Evolutionary conservation across 2,329 filamentous ascomycete species (phyloP).

Genomic region (Pseudonectria buxi): DNA sequence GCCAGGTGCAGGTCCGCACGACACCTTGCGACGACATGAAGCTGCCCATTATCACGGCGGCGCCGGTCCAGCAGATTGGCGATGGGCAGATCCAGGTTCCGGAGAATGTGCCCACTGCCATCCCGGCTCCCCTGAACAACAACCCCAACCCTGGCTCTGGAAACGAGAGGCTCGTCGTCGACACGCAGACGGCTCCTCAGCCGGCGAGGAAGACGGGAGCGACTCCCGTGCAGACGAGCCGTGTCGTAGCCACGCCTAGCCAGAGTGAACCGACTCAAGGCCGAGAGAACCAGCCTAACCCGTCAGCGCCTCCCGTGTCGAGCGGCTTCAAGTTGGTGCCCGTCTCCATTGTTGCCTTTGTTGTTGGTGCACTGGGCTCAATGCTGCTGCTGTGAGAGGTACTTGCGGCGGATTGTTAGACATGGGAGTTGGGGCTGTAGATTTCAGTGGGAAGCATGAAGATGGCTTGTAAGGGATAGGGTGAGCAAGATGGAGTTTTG

Average conservation of each 20-base stretch:
- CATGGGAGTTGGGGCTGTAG: too few relatives aligned
- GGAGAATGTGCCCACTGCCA: constrained; percentile 5
- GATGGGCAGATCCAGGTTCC: constrained; percentile 27
- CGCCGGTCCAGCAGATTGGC: constrained; percentile 26
- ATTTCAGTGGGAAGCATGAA: too few relatives aligned
- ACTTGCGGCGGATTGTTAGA: too few relatives aligned
- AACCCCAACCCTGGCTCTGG: background rate
- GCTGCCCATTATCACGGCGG: constrained; percentile 16
- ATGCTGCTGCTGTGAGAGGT: constrained; percentile 10
- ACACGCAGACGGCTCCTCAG: too few relatives aligned
- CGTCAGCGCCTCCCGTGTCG: constrained; percentile 4
- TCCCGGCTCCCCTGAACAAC: constrained; percentile 3
- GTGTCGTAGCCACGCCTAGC: background rate
- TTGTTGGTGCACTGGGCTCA: constrained; percentile 11
- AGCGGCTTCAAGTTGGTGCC: constrained; percentile 6
- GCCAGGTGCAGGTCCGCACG: constrained; percentile 44
- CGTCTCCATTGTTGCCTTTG: constrained; percentile 5
- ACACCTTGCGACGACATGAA: constrained; percentile 35
- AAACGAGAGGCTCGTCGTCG: too few relatives aligned
- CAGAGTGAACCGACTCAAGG: constrained; percentile 4
- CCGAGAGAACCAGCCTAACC: background rate
- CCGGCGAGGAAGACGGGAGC: too few relatives aligned
- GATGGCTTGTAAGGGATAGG: too few relatives aligned
- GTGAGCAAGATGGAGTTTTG: too few relatives aligned
- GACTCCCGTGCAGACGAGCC: background rate